These are phyloP conservation scores for Phoma herbarum DNA, from an alignment of 2,329 filamentous ascomycete genomes.

Conservation along the genomic window DNA sequence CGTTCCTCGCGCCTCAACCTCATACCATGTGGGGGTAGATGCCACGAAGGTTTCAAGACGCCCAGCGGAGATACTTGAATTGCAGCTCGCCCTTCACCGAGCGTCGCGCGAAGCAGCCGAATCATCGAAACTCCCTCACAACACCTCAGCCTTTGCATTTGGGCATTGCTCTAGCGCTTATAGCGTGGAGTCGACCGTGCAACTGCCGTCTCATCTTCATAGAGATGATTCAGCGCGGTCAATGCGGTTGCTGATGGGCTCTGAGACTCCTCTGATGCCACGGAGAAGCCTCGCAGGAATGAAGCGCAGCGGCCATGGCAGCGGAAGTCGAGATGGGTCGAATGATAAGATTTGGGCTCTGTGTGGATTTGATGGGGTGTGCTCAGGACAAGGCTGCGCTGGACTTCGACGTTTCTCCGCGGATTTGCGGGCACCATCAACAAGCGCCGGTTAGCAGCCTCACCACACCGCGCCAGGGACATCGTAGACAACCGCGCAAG, in stretches of 20 bases:
- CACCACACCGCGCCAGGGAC: not conserved
- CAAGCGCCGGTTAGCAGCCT: constrained; percentile 1
- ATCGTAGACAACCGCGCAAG: not conserved
- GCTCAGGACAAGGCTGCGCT: constrained; percentile 9
- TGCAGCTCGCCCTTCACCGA: not conserved
- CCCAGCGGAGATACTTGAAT: constrained; percentile 34
- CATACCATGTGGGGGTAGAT: constrained; percentile 29
- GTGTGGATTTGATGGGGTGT: constrained; percentile 10
- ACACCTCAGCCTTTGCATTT: not conserved
- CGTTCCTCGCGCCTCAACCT: constrained; percentile 25
- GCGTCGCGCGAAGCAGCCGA: not conserved
- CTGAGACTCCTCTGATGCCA: not conserved
- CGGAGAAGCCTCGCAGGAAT: not conserved
- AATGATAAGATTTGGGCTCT: constrained; percentile 22
- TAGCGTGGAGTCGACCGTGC: constrained; percentile 13
- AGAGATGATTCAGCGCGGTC: not conserved
- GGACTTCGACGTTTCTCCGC: constrained; percentile 28
- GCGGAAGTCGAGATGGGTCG: constrained; percentile 1
- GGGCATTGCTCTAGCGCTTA: constrained; percentile 6
- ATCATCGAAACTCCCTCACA: not conserved
- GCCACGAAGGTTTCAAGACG: not conserved
- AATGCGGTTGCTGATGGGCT: not conserved
- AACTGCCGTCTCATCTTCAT: constrained; percentile 8
- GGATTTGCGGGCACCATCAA: constrained; percentile 7
- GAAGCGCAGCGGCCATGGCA: not conserved